A percentile compares a stretch with the other conserved stretches of the same genome.
phyloP scores from a whole-genome alignment of 495 filamentous ascomycete genomes.

The Glutinoglossum americanum region DNA sequence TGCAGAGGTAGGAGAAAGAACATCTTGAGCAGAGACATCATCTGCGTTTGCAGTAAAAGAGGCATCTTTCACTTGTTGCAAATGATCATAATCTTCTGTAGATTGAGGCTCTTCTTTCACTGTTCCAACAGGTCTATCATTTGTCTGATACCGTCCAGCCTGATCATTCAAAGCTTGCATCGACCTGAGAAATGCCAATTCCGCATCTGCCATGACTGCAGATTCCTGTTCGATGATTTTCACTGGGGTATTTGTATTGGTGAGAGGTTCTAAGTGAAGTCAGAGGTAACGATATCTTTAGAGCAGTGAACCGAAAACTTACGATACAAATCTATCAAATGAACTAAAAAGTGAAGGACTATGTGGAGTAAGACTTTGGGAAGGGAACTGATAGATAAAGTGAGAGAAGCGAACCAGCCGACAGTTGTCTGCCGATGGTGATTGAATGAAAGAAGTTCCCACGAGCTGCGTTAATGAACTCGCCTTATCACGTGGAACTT shows the following conservation, averaged over 20 bases:
- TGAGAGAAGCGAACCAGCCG: not conserved
- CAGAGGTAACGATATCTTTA: not conserved
- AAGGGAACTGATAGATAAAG: not conserved
- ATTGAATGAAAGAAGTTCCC: not conserved
- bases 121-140: constrained; percentile 3
- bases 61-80: constrained; percentile 4
- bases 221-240: not conserved
- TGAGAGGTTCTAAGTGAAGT: not conserved
- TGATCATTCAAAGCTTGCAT: constrained; percentile 16
- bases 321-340: not conserved
- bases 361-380: not conserved
- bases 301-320: not conserved
- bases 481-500: not conserved
- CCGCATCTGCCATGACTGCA: constrained; percentile 32
- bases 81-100: constrained; percentile 7
- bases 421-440: not conserved
- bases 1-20: not conserved
- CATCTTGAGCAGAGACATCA: constrained; percentile 1
- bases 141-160: constrained; percentile 6
- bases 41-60: constrained; percentile 1
- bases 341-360: not conserved
- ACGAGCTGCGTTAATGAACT: not conserved
- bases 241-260: not conserved
- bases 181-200: constrained; percentile 32
- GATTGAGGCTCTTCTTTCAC: constrained; percentile 2